Evolutionary conservation across 2,329 filamentous ascomycete genomes (phyloP), one percentile per base, ranked within the genome.

Genomic region (Penicillium palitans): DNA sequence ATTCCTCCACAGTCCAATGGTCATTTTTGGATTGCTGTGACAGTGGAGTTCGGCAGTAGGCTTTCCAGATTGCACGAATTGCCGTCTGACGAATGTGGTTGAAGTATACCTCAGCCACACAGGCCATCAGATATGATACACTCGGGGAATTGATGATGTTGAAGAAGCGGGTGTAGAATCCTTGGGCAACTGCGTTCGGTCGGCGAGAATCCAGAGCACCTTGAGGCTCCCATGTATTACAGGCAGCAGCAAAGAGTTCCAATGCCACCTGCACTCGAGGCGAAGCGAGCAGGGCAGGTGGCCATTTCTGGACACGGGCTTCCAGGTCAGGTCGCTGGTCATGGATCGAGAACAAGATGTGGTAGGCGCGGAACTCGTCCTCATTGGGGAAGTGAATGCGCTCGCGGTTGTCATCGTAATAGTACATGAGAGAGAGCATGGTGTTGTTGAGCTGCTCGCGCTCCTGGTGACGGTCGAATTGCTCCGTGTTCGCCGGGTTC

Each of bases 401-500:
- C 55, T 75, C 78, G 55, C 77, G 76, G 63, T 79, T 81, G 68
- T 85, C 81, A 67, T 85, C 79, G 70, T 86, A 87, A 68, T 84
- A 85, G 65, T 84, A 81, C 74, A 85, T 81, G 13, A 88, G 70
- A 0, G 85, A 86, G 1, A 85, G 75, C 58, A 87, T 76, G 1
- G 86, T 87, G 64, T 84, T 83, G 69, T 85, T 85, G 52, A 88
- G 78, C 67, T 88, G 86, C 66, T 88, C 85, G 21, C 84, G 79
- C 64, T 88, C 86, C 67, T 87, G 85, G 57, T 84, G 80, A 49
- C 76, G 77, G 62, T 83, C 80, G 61, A 84, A 86, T 24, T 78
- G 80, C 66, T 81, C 79, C 48, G 81, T 78, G 49, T 80, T 81
- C 15, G 77, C 75, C 1, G 79, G 77, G 33, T 76, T 77, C 7